Evolutionary conservation across 352 stramenopile species (phyloP).

Genomic region (Elongisporangium anandrum): DNA sequence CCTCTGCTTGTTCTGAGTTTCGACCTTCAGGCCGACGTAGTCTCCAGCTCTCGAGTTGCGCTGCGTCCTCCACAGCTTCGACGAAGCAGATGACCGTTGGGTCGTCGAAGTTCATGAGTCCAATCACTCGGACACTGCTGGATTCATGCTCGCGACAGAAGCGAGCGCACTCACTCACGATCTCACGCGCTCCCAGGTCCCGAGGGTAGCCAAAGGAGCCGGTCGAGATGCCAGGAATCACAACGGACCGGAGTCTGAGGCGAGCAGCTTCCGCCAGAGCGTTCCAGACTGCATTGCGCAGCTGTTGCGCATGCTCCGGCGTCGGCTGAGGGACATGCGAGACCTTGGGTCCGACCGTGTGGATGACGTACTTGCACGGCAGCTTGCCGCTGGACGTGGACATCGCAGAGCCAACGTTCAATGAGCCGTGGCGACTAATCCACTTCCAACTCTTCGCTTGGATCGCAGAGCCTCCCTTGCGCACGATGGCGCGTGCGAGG

Average conservation of each 20-base stretch:
- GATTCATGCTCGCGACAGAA: slow-evolving; percentile 15
- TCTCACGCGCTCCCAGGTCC: slow-evolving; percentile 28
- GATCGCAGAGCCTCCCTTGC: slow-evolving; percentile 21
- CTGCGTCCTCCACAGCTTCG: slow-evolving; percentile 11
- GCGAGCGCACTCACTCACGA: slow-evolving; percentile 21
- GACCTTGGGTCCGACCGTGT: slow-evolving; percentile 34
- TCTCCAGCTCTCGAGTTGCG: too few species aligned
- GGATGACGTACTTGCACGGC: slow-evolving; percentile 36
- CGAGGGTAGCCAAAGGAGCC: slow-evolving; percentile 46
- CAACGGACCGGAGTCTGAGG: slow-evolving; percentile 25
- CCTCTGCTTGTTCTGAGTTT: too few species aligned
- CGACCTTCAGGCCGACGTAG: too few species aligned
- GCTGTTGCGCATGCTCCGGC: slow-evolving; percentile 13
- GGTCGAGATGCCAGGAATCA: slow-evolving; percentile 38
- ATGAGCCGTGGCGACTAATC: slow-evolving; percentile 15
- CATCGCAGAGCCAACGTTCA: slow-evolving; percentile 29
- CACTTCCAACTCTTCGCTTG: slow-evolving; percentile 24
- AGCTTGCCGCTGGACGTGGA: slow-evolving; percentile 24
- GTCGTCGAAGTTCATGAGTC: slow-evolving; percentile 36
- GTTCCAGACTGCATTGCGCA: slow-evolving; percentile 32
- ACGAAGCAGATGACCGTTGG: slow-evolving; percentile 22
- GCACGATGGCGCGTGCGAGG: slow-evolving; percentile 25
- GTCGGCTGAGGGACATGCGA: slow-evolving; percentile 10
- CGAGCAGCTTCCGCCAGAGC: slow-evolving; percentile 25
- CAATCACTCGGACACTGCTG: slow-evolving; percentile 13